phyloP scores from a whole-genome alignment of 1,284 basidiomycete genomes.

The Marasmius tenuissimus region DNA sequence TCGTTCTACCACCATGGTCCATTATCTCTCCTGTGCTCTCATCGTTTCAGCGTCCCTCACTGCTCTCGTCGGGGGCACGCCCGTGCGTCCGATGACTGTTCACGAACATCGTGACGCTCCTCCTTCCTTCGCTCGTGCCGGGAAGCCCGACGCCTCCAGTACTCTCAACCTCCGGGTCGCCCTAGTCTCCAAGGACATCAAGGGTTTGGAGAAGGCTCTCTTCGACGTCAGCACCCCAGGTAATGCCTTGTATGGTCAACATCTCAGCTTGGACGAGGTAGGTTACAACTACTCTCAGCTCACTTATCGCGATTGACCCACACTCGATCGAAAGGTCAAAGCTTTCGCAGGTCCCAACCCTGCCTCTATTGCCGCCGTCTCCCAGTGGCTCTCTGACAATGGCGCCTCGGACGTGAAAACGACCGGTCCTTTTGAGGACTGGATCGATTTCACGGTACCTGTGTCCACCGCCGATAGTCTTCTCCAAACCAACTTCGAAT shows the following conservation, averaged over 20 bases:
- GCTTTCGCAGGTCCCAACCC: slow-evolving; percentile 32
- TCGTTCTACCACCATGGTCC: neutral
- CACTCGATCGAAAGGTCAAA: slow-evolving; percentile 30
- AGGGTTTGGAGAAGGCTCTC: slow-evolving; percentile 34
- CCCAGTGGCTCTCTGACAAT: slow-evolving; percentile 36
- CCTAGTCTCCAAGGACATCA: slow-evolving; percentile 21
- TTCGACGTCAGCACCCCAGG: slow-evolving; percentile 29
- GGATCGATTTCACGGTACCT: slow-evolving; percentile 37
- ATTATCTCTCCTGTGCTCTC: neutral
- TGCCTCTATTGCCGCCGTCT: slow-evolving; percentile 34
- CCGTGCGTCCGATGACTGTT: slow-evolving; percentile 5
- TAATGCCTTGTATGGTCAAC: slow-evolving; percentile 28
- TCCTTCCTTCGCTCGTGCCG: slow-evolving; percentile 9
- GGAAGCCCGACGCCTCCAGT: slow-evolving; percentile 6
- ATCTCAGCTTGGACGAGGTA: slow-evolving; percentile 30
- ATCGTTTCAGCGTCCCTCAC: neutral
- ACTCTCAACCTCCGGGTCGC: slow-evolving; percentile 13
- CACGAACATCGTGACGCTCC: slow-evolving; percentile 10
- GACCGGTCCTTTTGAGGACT: slow-evolving; percentile 37
- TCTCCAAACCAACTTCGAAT: slow-evolving; percentile 37
- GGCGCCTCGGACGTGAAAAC: slow-evolving; percentile 28
- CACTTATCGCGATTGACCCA: neutral
- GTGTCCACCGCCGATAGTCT: slow-evolving; percentile 37
- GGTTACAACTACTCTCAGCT: neutral
- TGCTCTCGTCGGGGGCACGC: neutral